phyloP scores from a whole-genome alignment of 2,329 filamentous ascomycete genomes.

The Podosphaera xanthii region DNA sequence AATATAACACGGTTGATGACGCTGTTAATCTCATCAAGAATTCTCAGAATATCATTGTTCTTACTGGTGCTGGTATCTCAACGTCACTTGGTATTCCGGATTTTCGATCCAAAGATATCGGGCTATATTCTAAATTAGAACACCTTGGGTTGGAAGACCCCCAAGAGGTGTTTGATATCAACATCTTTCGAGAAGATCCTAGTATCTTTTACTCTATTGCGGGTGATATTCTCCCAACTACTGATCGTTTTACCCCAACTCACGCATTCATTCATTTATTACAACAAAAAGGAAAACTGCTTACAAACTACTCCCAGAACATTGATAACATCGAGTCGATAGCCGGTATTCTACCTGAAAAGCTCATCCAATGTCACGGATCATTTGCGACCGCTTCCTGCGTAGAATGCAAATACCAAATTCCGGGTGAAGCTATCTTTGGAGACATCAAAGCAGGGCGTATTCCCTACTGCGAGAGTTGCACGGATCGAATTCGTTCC shows the following conservation, averaged over 20 bases:
- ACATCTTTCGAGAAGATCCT: constrained; percentile 67
- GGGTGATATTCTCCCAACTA: constrained; percentile 67
- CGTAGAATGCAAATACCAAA: constrained; percentile 53
- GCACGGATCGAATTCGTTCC: constrained; percentile 30
- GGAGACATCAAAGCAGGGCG: constrained; percentile 51
- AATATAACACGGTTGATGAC: constrained; percentile 74
- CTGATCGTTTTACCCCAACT: constrained; percentile 66
- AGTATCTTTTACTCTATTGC: constrained; percentile 79
- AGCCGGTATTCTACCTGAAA: constrained; percentile 59
- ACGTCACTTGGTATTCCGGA: constrained; percentile 93
- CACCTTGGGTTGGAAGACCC: constrained; percentile 57
- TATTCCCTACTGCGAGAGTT: constrained; percentile 58
- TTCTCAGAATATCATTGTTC: constrained; percentile 67
- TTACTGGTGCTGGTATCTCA: constrained; percentile 90
- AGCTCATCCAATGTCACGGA: constrained; percentile 87
- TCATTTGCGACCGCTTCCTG: constrained; percentile 87
- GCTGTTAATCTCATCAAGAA: constrained; percentile 54
- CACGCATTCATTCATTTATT: constrained; percentile 84
- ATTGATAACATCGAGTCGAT: constrained; percentile 88
- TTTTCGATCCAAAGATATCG: constrained; percentile 81
- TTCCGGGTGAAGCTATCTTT: constrained; percentile 57
- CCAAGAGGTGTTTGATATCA: constrained; percentile 87
- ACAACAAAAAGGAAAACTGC: constrained; percentile 66
- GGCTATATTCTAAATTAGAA: constrained; percentile 68
- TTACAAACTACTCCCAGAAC: constrained; percentile 97